These are phyloP conservation scores for Pseudomassariella vexata DNA, from an alignment of 2,329 filamentous ascomycete genomes.

Conservation along the genomic window DNA sequence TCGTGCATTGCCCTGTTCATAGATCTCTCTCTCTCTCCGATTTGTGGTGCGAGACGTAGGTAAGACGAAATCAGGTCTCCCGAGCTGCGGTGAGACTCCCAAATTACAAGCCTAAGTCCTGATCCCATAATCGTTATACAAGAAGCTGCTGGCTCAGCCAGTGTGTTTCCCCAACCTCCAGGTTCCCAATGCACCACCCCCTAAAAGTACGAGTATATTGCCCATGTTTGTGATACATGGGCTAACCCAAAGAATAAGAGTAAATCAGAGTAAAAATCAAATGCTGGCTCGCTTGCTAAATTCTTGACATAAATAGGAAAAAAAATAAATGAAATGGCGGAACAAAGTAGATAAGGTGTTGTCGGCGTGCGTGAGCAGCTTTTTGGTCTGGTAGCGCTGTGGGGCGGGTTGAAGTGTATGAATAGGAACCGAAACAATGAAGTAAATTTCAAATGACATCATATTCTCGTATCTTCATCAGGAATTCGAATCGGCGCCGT, in stretches of 20 bases:
- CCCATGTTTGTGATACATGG: too few relatives aligned
- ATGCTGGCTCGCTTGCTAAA: slow-evolving; percentile 33
- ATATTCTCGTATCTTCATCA: slow-evolving; percentile 34
- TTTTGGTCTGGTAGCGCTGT: slow-evolving; percentile 25
- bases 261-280: slow-evolving; percentile 25
- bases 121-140: slow-evolving; percentile 22
- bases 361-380: slow-evolving; percentile 27
- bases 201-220: slow-evolving; percentile 6
- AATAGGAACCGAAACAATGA: slow-evolving; percentile 19
- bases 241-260: slow-evolving; percentile 16
- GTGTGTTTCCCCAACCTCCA: slow-evolving; percentile 15
- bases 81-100: slow-evolving; percentile 7
- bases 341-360: slow-evolving; percentile 21
- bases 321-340: slow-evolving; percentile 16
- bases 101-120: slow-evolving; percentile 12
- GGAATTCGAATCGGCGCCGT: slow-evolving; percentile 36
- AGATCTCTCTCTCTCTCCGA: slow-evolving; percentile 11
- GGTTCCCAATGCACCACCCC: slow-evolving; percentile 25
- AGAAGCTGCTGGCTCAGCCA: slow-evolving; percentile 16
- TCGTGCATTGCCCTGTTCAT: slow-evolving; percentile 11
- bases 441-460: slow-evolving; percentile 25
- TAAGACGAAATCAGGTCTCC: slow-evolving; percentile 7
- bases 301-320: slow-evolving; percentile 20
- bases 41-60: slow-evolving; percentile 11
- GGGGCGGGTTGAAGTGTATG: slow-evolving; percentile 21